These are phyloP conservation scores for Angophora floribunda DNA, from an alignment of 345 rosid genomes.

Conservation along the genomic window DNA sequence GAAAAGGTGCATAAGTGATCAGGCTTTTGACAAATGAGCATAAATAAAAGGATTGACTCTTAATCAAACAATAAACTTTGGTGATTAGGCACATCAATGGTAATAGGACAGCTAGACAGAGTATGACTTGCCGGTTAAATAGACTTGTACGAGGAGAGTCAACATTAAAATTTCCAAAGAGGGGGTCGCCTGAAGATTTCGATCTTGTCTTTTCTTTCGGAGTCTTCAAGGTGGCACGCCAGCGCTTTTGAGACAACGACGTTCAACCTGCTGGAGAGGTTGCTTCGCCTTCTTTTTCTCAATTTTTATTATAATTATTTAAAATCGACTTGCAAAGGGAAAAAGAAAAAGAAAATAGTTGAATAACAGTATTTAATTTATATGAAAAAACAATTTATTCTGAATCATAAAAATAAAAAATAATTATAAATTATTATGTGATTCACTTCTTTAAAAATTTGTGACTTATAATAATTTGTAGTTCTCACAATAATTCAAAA, in stretches of 20 bases:
- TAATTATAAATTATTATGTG: no score
- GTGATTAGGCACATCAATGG: not conserved
- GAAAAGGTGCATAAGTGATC: fast-evolving
- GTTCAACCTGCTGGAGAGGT: not conserved
- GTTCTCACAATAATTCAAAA: no score
- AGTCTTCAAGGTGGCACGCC: not conserved
- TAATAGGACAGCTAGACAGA: not conserved
- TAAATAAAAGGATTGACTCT: not conserved
- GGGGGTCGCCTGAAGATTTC: not conserved
- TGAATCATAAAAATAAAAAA: no score
- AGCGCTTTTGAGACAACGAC: not conserved
- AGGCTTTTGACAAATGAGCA: fast-evolving
- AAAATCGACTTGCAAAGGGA: not conserved
- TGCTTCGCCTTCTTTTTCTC: not conserved
- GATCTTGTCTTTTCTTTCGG: not conserved
- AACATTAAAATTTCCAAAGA: not conserved
- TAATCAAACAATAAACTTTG: not conserved
- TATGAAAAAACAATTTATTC: no score
- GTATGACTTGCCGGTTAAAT: not conserved
- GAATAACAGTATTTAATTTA: no score
- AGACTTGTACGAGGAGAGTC: not conserved
- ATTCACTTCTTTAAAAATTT: no score
- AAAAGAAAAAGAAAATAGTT: not conserved
- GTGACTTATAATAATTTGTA: no score
- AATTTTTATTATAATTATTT: not conserved